phyloP scores from a whole-genome alignment of 2,329 filamentous ascomycete genomes.

The Verticillium albo-atrum region DNA sequence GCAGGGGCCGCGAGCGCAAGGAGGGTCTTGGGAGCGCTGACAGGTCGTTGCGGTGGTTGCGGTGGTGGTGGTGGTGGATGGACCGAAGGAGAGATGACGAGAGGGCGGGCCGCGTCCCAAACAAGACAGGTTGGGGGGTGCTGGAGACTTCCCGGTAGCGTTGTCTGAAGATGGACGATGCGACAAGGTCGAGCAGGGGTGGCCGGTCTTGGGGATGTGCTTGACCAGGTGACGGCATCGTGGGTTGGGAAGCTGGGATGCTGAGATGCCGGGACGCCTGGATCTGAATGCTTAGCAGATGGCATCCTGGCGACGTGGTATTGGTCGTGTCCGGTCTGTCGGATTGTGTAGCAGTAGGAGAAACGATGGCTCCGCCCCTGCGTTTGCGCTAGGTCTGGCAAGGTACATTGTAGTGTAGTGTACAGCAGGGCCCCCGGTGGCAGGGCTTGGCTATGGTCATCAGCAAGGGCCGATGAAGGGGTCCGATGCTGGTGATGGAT shows the following conservation, averaged over 20 bases:
- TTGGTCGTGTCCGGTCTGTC: background rate
- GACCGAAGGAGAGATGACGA: background rate
- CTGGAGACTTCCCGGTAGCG: background rate
- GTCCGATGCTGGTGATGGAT: background rate
- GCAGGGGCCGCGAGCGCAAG: conserved; percentile 24
- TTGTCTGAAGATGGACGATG: background rate
- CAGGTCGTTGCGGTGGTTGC: conserved; percentile 16
- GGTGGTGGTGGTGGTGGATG: too few relatives aligned
- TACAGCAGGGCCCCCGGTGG: background rate
- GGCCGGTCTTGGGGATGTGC: background rate
- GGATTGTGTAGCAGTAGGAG: background rate
- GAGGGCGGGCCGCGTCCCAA: background rate
- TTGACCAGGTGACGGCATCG: background rate
- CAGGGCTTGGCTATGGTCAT: background rate
- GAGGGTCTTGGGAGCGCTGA: conserved; percentile 17
- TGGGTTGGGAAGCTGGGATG: background rate
- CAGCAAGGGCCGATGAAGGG: background rate
- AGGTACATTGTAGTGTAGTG: background rate
- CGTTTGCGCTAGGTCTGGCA: background rate
- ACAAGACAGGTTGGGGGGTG: background rate
- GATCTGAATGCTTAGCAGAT: background rate
- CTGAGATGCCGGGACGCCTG: background rate
- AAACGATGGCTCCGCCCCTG: background rate
- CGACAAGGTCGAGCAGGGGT: background rate
- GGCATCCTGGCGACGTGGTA: background rate